Conservation (phyloP, 108 stramenopile genomes). For the Craspedostauros australis region DNA sequence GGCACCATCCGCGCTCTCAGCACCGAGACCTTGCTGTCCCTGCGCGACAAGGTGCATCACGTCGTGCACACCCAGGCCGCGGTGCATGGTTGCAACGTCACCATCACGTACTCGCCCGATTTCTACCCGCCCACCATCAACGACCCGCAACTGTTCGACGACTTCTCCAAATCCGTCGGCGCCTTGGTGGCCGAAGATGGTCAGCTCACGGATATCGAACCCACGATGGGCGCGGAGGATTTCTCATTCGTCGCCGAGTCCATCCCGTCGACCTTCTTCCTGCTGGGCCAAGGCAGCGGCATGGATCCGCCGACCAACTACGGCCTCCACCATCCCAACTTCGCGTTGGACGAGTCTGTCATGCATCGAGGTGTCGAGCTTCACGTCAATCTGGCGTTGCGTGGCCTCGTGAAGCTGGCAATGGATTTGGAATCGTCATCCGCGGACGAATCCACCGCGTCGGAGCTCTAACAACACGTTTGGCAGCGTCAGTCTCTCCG, state of each 20-base stretch:
- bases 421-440: no score
- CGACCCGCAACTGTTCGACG: conserved; percentile 57
- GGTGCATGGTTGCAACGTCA: conserved; percentile 68
- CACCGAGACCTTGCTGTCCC: conserved; percentile 43
- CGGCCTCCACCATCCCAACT: conserved; percentile 80
- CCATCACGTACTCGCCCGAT: conserved; percentile 59
- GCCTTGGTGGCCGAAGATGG: conserved; percentile 50
- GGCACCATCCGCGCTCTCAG: conserved; percentile 87
- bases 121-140: conserved; percentile 88
- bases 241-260: conserved; percentile 79
- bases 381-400: conserved; percentile 75
- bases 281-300: conserved; percentile 74
- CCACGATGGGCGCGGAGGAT: conserved; percentile 92
- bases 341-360: conserved; percentile 79
- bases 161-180: conserved; percentile 57
- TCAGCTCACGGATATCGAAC: conserved; percentile 40
- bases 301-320: conserved; percentile 49
- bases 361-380: conserved; percentile 68
- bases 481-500: no score
- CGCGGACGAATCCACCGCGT: no score
- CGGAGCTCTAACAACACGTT: no score
- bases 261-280: conserved; percentile 72
- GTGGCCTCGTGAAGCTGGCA: conserved; percentile 42
- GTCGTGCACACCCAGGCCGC: conserved; percentile 51
- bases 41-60: conserved; percentile 55